phyloP scores from a whole-genome alignment of 139 green algal genomes.

The Coelastrella sp. region DNA sequence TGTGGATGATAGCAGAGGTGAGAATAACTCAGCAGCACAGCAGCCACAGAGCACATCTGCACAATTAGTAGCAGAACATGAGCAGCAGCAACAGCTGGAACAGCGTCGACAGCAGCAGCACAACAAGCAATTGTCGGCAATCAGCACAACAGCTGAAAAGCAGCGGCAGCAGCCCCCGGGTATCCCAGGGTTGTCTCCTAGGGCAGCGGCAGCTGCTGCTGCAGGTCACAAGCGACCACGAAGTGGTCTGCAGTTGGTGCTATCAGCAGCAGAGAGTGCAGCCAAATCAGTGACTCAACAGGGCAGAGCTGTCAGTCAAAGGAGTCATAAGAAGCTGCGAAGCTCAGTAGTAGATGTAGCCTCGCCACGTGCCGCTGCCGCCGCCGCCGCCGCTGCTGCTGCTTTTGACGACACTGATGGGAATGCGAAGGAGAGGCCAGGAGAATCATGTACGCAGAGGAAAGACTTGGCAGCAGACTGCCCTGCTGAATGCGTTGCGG shows the following conservation, averaged over 20 bases:
- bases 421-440: neutral
- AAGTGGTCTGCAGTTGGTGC: neutral
- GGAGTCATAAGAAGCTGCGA: neutral
- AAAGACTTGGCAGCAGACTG: no score
- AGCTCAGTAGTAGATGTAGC: neutral
- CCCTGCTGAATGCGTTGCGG: no score
- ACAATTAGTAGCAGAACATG: neutral
- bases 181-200: neutral
- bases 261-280: constrained; percentile 7
- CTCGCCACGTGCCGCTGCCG: neutral
- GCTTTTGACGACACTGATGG: neutral
- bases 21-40: neutral
- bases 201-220: neutral
- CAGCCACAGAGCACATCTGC: neutral
- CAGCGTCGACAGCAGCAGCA: neutral
- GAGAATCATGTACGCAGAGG: no score
- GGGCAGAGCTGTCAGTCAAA: neutral
- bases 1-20: no score
- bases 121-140: neutral
- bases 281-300: neutral
- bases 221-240: neutral
- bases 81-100: neutral
- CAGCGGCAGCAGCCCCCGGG: neutral
- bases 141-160: neutral
- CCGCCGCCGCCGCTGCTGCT: neutral